Conservation (phyloP, 2,329 filamentous ascomycete species). For the Colletotrichum scovillei region DNA sequence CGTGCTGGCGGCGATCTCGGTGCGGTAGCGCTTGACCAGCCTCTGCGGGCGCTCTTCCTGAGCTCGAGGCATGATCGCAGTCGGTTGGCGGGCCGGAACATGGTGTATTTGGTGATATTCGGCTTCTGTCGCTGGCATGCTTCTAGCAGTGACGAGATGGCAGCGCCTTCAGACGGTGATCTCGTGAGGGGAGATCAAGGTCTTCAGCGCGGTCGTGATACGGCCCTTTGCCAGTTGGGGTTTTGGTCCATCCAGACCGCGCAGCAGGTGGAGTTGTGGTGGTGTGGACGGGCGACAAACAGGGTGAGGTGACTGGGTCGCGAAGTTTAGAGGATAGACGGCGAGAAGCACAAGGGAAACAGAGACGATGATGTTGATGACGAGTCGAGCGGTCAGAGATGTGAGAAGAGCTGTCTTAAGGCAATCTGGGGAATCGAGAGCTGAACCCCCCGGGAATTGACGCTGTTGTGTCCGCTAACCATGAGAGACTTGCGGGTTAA, state of each 20-base stretch:
- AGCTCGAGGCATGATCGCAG: conserved; percentile 55
- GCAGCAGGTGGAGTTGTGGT: not conserved
- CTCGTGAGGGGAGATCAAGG: conserved; percentile 61
- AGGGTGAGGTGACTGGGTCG: not conserved
- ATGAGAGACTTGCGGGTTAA: conserved; percentile 25
- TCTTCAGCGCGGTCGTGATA: conserved; percentile 72
- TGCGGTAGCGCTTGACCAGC: conserved; percentile 82
- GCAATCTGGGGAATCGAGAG: conserved; percentile 37
- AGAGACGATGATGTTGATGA: conserved; percentile 13
- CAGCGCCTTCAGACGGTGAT: conserved; percentile 58
- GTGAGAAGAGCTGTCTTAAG: not conserved
- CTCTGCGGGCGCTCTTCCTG: conserved; percentile 43
- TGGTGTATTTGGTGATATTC: conserved; percentile 55
- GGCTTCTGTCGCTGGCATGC: conserved; percentile 50
- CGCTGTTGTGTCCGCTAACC: conserved; percentile 32
- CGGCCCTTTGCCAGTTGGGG: conserved; percentile 38
- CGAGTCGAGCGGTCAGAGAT: not conserved
- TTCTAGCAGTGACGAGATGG: conserved; percentile 49
- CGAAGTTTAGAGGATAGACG: not conserved
- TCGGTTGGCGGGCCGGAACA: conserved; percentile 53
- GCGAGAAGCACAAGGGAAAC: not conserved
- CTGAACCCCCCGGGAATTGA: conserved; percentile 37
- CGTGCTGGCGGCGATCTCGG: conserved; percentile 81
- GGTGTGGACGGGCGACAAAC: conserved; percentile 1
- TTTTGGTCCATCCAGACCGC: conserved; percentile 35